phyloP scores from a whole-genome alignment of 2,329 filamentous ascomycete genomes.

The Talaromyces rugulosus region DNA sequence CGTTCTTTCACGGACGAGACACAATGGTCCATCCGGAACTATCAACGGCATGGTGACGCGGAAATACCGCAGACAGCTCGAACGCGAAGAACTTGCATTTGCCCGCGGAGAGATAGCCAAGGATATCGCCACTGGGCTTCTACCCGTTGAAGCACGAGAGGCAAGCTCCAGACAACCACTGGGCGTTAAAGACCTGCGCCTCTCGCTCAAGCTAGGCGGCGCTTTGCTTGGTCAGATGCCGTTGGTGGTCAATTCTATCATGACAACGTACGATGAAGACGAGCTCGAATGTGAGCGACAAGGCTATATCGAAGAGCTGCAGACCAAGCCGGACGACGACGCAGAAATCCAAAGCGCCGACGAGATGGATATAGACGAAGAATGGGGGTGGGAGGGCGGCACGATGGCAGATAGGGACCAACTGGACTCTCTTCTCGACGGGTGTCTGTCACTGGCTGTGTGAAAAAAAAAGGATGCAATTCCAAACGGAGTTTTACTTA shows the following conservation, averaged over 20 bases:
- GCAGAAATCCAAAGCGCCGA: slow-evolving; percentile 23
- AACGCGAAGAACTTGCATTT: slow-evolving; percentile 68
- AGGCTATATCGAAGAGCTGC: slow-evolving; percentile 23
- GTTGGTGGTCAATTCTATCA: slow-evolving; percentile 65
- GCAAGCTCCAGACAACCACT: slow-evolving; percentile 68
- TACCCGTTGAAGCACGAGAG: slow-evolving; percentile 77
- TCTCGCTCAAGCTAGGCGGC: slow-evolving; percentile 72
- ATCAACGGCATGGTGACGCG: slow-evolving; percentile 73
- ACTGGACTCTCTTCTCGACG: slow-evolving; percentile 35
- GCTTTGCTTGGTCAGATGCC: slow-evolving; percentile 74
- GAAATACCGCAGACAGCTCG: slow-evolving; percentile 70
- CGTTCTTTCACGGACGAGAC: slow-evolving; percentile 51
- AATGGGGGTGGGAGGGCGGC: slow-evolving; percentile 37
- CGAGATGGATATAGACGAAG: slow-evolving; percentile 40
- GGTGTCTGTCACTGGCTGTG: slow-evolving; percentile 39
- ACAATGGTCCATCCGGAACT: slow-evolving; percentile 59
- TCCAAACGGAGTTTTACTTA: slow-evolving; percentile 7
- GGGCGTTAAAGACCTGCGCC: slow-evolving; percentile 70
- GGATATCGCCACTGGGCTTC: slow-evolving; percentile 66
- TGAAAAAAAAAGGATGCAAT: slow-evolving; percentile 17
- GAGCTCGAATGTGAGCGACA: slow-evolving; percentile 57
- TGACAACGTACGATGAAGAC: slow-evolving; percentile 68
- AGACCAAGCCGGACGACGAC: slow-evolving; percentile 3
- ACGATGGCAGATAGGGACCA: slow-evolving; percentile 33
- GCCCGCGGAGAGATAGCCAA: slow-evolving; percentile 69